Base-by-base conservation (phyloP, 2,329 filamentous ascomycete species). In the Fusarium anthophilum region DNA sequence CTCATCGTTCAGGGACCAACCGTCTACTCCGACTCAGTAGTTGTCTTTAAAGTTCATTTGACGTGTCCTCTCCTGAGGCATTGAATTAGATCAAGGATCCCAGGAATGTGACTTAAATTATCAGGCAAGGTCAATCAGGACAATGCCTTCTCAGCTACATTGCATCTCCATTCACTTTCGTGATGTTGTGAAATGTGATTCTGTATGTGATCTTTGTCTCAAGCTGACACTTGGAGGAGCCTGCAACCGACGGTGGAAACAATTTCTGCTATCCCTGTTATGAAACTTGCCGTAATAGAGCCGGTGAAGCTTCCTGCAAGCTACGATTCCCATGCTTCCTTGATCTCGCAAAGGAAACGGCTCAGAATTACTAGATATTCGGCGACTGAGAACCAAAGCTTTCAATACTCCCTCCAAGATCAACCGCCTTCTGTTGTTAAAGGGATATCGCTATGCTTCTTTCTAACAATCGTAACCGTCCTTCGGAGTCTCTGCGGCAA, bases 1-100 rank as follows among this genome's bases (percentile, higher is more conserved):
- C 30, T 38, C 10, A 28, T 26, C n/a, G 17, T 38, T 38, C 9
- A 26, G 13, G 32, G 17, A 15, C 22, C 32, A 38, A 53, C 24
- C 12, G 4, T 22, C 1, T 17, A 2, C 35, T 10, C 35, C 17
- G 17, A 18, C n/a, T 38, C 7, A 11, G 9, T 3, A 35, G 8
- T 13, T 54, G 6, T 7, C 15, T 37, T 20, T 5, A 6, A 12
- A 53, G 15, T 3, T 37, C 7, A 24, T 20, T n/a, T 1, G 17
- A 38, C 1, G 22, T 24, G 30, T 38, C 32, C 32, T 20, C 10
- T 11, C 0, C 20, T 24, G 4, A 18, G 30, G 5, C 4, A 13
- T 38, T 6, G 8, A 13, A 8, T 12, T n/a, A 13, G 24, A 9
- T 47, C 8, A 35, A 37, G 3, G n/a, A 14, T 44, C 32, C 5